Base-by-base conservation (phyloP, 139 green algal species). In the Eudorina sp. region DNA sequence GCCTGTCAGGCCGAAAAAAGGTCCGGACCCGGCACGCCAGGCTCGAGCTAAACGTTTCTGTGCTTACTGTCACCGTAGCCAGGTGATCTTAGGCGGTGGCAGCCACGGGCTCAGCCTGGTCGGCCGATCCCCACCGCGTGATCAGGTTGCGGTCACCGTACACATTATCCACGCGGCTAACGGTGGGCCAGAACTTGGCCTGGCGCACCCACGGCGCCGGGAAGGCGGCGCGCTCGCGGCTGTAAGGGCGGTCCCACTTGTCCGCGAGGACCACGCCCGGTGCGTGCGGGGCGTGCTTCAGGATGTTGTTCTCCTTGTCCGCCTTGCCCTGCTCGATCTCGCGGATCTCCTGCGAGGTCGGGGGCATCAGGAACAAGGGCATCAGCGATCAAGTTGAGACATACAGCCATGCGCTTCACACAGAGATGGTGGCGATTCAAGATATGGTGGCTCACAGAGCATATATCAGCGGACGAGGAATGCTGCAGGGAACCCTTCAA, bases 181-280 rank as follows among this genome's bases (percentile, higher is more conserved):
- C 96, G 46, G 96, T 97, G 51, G 98, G 98, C 98, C 98, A 99
- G 96, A 99, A 99, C 96, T 99, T 99, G 91, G 94, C 89, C 69
- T 90, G 79, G 36, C 58, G 72, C 43, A 99, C 94, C 97, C 97
- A 99, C 0, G 93, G 70, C 23, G 96, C 96, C 0, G 98, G 98
- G 96, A 97, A 99, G 11, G 96, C 97, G 23, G 96, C 98, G 78
- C 89, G 55, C 93, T 99, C 97, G 48, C 98, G 92, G 40, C 64
- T 91, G 96, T 99, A 99, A 40, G 97, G 97, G 40, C 95, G 91
- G 69, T 97, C 93, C 98, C 98, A 99, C 31, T 93, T 92, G 46
- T 98, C 96, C 0, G 92, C 85, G 74, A 99, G 89, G 31, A 93
- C 94, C 68, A 96, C 91, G 7, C 89, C 73, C 1, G 96, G 90